A percentile compares a stretch with the other conserved stretches of the same genome.
Evolutionary conservation across 352 stramenopile species (phyloP).

Genomic region (Phytophthora litchii): DNA sequence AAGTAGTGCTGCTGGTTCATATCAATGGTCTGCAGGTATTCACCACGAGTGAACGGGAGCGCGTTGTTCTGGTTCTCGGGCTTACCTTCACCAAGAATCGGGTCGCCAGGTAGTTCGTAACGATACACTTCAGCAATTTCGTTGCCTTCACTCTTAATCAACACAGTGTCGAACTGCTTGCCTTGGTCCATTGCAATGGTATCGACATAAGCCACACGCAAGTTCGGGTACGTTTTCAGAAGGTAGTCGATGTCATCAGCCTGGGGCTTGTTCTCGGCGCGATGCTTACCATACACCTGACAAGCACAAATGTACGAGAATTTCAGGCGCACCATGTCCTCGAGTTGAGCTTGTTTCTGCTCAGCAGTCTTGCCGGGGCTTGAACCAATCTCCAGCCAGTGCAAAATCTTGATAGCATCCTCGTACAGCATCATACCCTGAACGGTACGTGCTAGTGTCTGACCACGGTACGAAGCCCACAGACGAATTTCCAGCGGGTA

Average conservation of each 20-base stretch:
- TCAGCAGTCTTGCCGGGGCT: conserved; percentile 65
- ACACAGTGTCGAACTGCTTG: conserved; percentile 64
- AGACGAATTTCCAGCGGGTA: conserved; percentile 76
- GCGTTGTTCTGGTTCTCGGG: conserved; percentile 91
- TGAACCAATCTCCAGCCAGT: conserved; percentile 83
- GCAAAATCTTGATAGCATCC: conserved; percentile 83
- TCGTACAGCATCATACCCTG: conserved; percentile 88
- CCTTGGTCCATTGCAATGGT: conserved; percentile 45
- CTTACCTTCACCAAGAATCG: conserved; percentile 87
- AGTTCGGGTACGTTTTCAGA: conserved; percentile 75
- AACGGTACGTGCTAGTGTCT: conserved; percentile 76
- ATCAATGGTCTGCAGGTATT: conserved; percentile 91
- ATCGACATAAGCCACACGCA: conserved; percentile 85
- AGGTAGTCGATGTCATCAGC: conserved; percentile 81
- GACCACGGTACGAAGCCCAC: conserved; percentile 79
- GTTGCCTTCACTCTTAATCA: conserved; percentile 75
- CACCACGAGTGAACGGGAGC: conserved; percentile 83
- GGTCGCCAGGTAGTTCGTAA: conserved; percentile 80
- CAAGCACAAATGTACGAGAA: conserved; percentile 87
- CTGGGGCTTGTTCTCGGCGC: conserved; percentile 66
- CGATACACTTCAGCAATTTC: conserved; percentile 79
- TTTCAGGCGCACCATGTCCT: conserved; percentile 84
- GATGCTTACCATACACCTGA: conserved; percentile 86
- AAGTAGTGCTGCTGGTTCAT: conserved; percentile 93
- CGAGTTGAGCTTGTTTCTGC: conserved; percentile 73